Evolutionary conservation across 2,329 filamentous ascomycete species (phyloP).

Genomic region (Pleomassaria siparia): DNA sequence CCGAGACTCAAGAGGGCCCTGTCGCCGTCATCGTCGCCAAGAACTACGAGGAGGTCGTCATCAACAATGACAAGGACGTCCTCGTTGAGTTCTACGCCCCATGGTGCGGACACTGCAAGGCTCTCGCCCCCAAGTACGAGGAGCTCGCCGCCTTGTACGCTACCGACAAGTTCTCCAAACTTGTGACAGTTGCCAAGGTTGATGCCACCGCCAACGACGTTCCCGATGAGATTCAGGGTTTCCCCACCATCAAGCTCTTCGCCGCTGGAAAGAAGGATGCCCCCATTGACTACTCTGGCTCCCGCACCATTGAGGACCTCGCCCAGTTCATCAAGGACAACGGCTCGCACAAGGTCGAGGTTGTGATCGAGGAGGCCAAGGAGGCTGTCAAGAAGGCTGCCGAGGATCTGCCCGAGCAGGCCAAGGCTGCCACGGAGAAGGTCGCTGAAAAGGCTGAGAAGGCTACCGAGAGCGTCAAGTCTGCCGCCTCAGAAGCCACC

Average conservation of each 20-base stretch:
- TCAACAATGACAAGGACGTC: slow-evolving; percentile 95
- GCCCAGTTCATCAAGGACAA: slow-evolving; percentile 92
- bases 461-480: slow-evolving; percentile 44
- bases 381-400: slow-evolving; percentile 52
- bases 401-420: slow-evolving; percentile 51
- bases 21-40: slow-evolving; percentile 89
- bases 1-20: slow-evolving; percentile 87
- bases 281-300: slow-evolving; percentile 83
- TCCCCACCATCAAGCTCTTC: slow-evolving; percentile 99
- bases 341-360: slow-evolving; percentile 82
- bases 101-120: slow-evolving; percentile 72
- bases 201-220: slow-evolving; percentile 96
- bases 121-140: slow-evolving; percentile 68
- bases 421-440: slow-evolving; percentile 48
- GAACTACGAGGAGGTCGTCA: slow-evolving; percentile 87
- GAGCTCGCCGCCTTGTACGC: slow-evolving; percentile 61
- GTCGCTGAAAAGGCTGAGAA: slow-evolving; percentile 41
- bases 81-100: slow-evolving; percentile 98
- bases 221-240: slow-evolving; percentile 93
- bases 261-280: slow-evolving; percentile 83
- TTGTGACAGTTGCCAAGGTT: slow-evolving; percentile 80
- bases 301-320: slow-evolving; percentile 88
- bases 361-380: slow-evolving; percentile 58
- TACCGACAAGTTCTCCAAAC: slow-evolving; percentile 53
- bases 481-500: slow-evolving; percentile 40